Conservation (phyloP, 306 rosid species). For the Cajanus cajan region DNA sequence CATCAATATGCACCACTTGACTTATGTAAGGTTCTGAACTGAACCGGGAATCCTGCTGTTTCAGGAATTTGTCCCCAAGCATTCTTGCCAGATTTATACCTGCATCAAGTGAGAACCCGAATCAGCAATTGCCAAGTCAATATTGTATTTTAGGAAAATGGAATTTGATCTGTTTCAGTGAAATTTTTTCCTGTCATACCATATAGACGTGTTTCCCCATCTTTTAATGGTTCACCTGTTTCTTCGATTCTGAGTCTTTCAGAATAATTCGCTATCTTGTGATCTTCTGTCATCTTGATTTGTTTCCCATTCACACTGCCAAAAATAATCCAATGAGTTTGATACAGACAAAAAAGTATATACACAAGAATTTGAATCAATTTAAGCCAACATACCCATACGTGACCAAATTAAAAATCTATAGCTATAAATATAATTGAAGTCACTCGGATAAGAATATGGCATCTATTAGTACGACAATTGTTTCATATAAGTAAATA, state of each 20-base stretch:
- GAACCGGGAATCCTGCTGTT: conserved; percentile 93
- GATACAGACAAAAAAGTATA: background rate
- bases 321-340: conserved; percentile 26
- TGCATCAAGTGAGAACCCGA: conserved; percentile 38
- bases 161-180: background rate
- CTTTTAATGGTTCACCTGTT: conserved; percentile 81
- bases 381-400: conserved; percentile 11
- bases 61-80: conserved; percentile 98
- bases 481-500: conserved; percentile 1
- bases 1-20: conserved; percentile 62
- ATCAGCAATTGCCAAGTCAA: conserved; percentile 31
- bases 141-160: background rate
- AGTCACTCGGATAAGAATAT: background rate
- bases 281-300: conserved; percentile 88
- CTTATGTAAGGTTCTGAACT: conserved; percentile 89
- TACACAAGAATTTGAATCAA: conserved; percentile 1
- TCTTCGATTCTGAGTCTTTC: conserved; percentile 78
- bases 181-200: conserved; percentile 46
- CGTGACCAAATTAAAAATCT: background rate
- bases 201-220: conserved; percentile 85
- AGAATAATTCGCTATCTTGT: conserved; percentile 62
- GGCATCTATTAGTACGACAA: background rate
- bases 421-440: background rate
- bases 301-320: conserved; percentile 76
- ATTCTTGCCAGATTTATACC: conserved; percentile 95